Base-by-base conservation (phyloP, 2,329 filamentous ascomycete genomes). In the Microascus cirrosus region DNA sequence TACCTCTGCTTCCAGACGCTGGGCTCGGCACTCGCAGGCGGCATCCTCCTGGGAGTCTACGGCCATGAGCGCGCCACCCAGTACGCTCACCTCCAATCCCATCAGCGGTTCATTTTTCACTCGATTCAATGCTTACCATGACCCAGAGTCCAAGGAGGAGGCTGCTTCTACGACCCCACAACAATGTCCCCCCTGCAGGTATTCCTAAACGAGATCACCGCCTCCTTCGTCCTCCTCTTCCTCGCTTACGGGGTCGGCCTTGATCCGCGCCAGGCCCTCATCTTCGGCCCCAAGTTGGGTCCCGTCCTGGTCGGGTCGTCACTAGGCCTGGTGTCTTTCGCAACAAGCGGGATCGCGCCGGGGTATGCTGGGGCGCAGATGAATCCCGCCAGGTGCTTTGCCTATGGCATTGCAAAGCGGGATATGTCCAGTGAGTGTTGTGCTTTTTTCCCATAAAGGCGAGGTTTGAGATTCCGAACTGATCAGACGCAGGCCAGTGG, bases 191-290 rank as follows among this genome's bases (percentile, higher is more conserved):
- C 70, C 1, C 68, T 66, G 0, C 70, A 75, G 55, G 74, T 72
- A 15, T 75, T 80, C 58, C 67, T 75, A 8, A 69, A 77, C 48
- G 79, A 82, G 62, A 74, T 75, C 48, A 69, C 77, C 58, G 70
- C 71, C 4, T 71, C 69, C 6, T 61, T 61, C 28, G 48, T 54
- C 15, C 59, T 61, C 15, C 59, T 63, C 13, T 73, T 78, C 61
- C 68, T 81, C 24, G 71, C 76, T 0, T 81, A 79, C 61, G 77
- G 78, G 1, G 74, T 79, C 11, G 78, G 77, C n/a, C 68, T 82
- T 3, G 79, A 82, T 64, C 79, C 79, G 2, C 68, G 78, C 2
- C 77, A 81, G 62, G 70, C 70, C 1, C 66, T 72, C 22, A 64
- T 78, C 3, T 79, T 78, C 61, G 78, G 78, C 0, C 77, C 75